Evolutionary conservation across 331 rosid species (phyloP), one percentile per base, ranked within the genome.

Genomic region (Rosa hybrid): DNA sequence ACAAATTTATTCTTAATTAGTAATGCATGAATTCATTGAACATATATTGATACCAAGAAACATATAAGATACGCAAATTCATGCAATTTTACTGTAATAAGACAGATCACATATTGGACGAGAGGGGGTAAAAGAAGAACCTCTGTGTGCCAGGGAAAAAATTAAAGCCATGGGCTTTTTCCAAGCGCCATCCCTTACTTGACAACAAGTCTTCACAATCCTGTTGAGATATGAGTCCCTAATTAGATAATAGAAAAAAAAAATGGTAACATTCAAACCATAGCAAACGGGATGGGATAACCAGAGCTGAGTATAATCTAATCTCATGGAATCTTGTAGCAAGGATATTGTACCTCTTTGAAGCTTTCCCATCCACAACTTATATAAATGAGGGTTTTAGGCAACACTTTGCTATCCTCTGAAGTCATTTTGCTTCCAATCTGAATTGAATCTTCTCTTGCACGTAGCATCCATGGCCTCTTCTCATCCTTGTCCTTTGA

Each of bases 351-450:
- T 88, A 95, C 99, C 98, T 95, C 92, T 86, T 93, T 95, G 89
- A 95, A 95, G 86, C 97, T 95, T 88, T 95, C 97, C 99, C 98
- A 95, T 80, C 99, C 99, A 78, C 99, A 95, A 81, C 99, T 95
- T 83, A 95, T 93, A 77, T 95, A 95, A 79, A 95, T 89, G 71
- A 95, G 98, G 71, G 96, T 93, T 83, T 90, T 90, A 53, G 99
- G 99, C 76, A 90, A 86, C 30, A 85, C 74, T 76, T 75, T 87
- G 57, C 39, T 56, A 78, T 86, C 76, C 30, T 75, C 94, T 39
- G 80, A 78, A 62, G 84, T 69, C 69, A 87, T 79, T 89, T 85
- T 87, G 81, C 86, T 90, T 48, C 93, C 90, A 20, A 89, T 79
- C 71, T 89, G 96, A 77, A 91, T 94, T 60, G 94, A 84, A 87